Percentiles rank a stretch among this genome's conserved stretches.
Evolutionary conservation across 2,329 filamentous ascomycete genomes (phyloP).

Genomic region (Exophiala bonariae): DNA sequence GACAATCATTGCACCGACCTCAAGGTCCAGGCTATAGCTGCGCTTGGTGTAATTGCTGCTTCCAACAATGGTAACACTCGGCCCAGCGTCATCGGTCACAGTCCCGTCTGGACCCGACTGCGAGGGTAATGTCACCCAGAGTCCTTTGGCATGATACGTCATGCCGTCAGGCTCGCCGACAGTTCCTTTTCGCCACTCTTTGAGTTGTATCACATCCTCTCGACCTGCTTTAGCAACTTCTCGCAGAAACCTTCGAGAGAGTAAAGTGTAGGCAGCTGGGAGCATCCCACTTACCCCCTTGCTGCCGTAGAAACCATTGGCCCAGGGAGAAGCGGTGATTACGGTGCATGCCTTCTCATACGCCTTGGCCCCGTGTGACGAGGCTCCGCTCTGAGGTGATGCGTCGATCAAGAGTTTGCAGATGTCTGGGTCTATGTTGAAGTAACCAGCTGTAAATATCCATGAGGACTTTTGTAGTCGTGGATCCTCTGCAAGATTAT

Average conservation of each 20-base stretch:
- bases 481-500: slow-evolving; percentile 60
- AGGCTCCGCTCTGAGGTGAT: slow-evolving; percentile 29
- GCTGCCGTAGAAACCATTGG: slow-evolving; percentile 92
- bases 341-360: slow-evolving; percentile 66
- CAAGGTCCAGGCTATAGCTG: slow-evolving; percentile 88
- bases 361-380: slow-evolving; percentile 19
- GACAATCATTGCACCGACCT: slow-evolving; percentile 83
- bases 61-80: slow-evolving; percentile 79
- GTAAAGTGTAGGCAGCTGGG: slow-evolving; percentile 86
- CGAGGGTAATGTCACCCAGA: slow-evolving; percentile 25
- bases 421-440: slow-evolving; percentile 88
- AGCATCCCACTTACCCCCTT: slow-evolving; percentile 86
- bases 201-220: slow-evolving; percentile 65
- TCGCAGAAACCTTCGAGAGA: slow-evolving; percentile 78
- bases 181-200: slow-evolving; percentile 84
- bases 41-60: slow-evolving; percentile 95
- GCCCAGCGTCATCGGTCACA: slow-evolving; percentile 55
- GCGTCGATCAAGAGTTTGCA: slow-evolving; percentile 74
- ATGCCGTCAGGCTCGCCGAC: slow-evolving; percentile 81
- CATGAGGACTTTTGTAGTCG: slow-evolving; percentile 71
- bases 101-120: slow-evolving; percentile 13
- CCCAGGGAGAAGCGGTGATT: slow-evolving; percentile 87
- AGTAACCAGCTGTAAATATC: slow-evolving; percentile 98
- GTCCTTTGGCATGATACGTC: slow-evolving; percentile 96
- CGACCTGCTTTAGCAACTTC: slow-evolving; percentile 56